Evolutionary conservation across 345 rosid genomes (phyloP), one percentile per base, ranked within the genome.

Genomic region (Hirschfeldia incana): DNA sequence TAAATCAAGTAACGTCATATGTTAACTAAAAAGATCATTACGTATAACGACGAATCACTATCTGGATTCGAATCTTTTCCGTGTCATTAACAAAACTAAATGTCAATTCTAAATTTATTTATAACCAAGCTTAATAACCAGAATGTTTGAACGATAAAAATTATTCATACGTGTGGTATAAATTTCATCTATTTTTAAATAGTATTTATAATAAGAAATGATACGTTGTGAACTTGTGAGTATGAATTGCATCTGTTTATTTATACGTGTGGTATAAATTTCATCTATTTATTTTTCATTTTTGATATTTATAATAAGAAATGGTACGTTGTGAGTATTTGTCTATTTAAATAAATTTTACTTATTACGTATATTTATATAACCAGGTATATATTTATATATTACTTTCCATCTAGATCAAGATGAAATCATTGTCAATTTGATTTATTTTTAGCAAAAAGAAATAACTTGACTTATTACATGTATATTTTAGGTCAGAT

Each of bases 361-460:
- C 67, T 1, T 2, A 6, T 30, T 63, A 3, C 21, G 30, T 62
- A 28, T 12, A 61, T 2, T 11, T 5, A 61, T 29, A 29, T 29
- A 10, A 34, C n/a, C 37, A 30, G 17, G 16, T 28, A 60, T 34
- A 27, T 36, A 17, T 67, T 9, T 44, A 29, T 46, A 28, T 44
- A 46, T 13, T 27, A 29, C 2, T 42, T 59, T 46, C 39, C 64
- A 32, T 60, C 13, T 15, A 51, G 78, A 79, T 67, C 65, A 53
- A 29, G 37, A 80, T 53, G 59, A 79, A 63, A 67, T 80, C 75
- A 70, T 63, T 79, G 49, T 73, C 70, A 79, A 73, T 12, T 73
- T 68, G 44, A 12, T 46, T 8, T 67, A 11, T 10, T 65, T 61
- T 0, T 21, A 21, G 21, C 21, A 21, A 21, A 21, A 21, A 21